These are phyloP conservation scores for Zoysia pacifica DNA, from an alignment of 176 grass and related monocot genomes.

Conservation along the genomic window DNA sequence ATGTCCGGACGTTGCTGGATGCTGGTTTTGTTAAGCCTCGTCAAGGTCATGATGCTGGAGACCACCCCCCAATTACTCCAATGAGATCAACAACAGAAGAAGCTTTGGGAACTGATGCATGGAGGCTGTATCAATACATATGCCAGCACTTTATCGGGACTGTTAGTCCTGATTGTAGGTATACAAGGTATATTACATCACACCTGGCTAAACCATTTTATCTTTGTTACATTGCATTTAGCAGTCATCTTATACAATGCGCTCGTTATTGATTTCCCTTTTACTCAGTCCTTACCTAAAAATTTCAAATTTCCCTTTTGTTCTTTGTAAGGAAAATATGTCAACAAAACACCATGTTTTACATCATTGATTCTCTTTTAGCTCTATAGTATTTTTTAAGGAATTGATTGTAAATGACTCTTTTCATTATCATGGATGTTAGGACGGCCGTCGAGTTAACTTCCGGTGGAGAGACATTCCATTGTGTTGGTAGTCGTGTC, in stretches of 20 bases:
- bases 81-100: constrained; percentile 85
- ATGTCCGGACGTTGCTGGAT: constrained; percentile 62
- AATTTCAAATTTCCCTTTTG: background rate
- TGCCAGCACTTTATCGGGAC: constrained; percentile 95
- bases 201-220: background rate
- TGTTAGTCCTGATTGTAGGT: constrained; percentile 82
- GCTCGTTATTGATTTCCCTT: constrained; percentile 1
- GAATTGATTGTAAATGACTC: background rate
- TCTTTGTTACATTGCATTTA: constrained; percentile 18
- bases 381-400: background rate
- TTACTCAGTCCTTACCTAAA: background rate
- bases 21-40: constrained; percentile 78
- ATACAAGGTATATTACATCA: constrained; percentile 66
- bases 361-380: background rate
- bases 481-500: constrained; percentile 70
- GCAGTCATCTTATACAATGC: constrained; percentile 20
- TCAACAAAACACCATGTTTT: background rate
- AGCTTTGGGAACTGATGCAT: constrained; percentile 82
- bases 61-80: constrained; percentile 95
- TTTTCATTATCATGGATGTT: constrained; percentile 34
- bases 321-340: constrained; percentile 31
- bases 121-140: constrained; percentile 93
- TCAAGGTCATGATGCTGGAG: constrained; percentile 86
- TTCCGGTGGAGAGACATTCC: constrained; percentile 79
- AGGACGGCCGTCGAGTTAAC: constrained; percentile 85